Conservation (phyloP, 805 yeast species). For the Metschnikowia amazonensis region DNA sequence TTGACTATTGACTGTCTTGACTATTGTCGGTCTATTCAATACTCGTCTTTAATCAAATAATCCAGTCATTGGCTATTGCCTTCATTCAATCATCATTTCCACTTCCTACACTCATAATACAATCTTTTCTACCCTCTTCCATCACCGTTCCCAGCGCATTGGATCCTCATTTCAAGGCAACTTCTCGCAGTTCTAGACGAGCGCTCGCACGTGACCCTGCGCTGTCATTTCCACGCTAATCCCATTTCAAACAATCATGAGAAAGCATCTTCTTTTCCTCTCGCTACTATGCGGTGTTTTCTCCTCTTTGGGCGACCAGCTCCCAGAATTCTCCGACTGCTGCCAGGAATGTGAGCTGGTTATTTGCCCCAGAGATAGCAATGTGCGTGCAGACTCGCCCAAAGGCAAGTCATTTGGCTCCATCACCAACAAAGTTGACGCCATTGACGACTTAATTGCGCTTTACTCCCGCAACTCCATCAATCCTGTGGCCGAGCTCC, state of each 20-base stretch:
- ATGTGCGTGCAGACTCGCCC: not conserved
- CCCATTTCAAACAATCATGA: not conserved
- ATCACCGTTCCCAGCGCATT: too few species aligned
- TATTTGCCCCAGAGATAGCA: not conserved
- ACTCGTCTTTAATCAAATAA: too few species aligned
- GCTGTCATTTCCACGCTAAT: not conserved
- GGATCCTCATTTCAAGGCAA: too few species aligned
- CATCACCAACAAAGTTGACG: not conserved
- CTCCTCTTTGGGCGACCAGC: slow-evolving; percentile 31
- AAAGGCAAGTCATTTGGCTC: not conserved
- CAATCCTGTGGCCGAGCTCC: slow-evolving; percentile 17
- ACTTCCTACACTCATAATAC: too few species aligned
- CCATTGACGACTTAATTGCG: slow-evolving; percentile 3
- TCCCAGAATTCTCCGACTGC: slow-evolving; percentile 30
- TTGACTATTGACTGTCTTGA: too few species aligned
- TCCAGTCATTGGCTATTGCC: too few species aligned
- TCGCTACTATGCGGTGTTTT: not conserved
- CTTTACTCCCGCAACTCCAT: slow-evolving; percentile 11
- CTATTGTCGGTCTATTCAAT: too few species aligned
- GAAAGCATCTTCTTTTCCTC: not conserved
- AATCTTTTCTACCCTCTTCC: too few species aligned
- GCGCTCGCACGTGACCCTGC: not conserved
- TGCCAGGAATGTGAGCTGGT: slow-evolving; percentile 4
- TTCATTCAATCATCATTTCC: too few species aligned
- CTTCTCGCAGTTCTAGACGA: too few species aligned